Evolutionary conservation across 352 stramenopile genomes (phyloP).

Genomic region (Bremia lactucae): DNA sequence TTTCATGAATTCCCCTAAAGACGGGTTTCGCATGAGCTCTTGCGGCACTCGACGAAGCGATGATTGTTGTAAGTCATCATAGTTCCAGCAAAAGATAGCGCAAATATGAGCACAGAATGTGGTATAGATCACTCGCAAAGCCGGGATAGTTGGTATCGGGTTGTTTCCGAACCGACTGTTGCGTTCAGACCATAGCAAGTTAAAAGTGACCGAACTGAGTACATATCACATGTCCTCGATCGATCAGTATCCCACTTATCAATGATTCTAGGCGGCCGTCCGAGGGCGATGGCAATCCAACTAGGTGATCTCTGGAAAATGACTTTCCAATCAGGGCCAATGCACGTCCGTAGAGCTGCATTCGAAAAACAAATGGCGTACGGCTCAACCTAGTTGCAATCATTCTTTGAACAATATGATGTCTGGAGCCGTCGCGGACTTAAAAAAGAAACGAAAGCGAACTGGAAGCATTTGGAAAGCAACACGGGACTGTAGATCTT

Average conservation of each 20-base stretch:
- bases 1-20: no score
- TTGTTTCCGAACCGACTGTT: no score
- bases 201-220: neutral
- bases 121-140: no score
- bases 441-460: neutral
- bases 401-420: neutral
- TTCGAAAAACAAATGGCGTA: neutral
- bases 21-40: no score
- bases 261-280: neutral
- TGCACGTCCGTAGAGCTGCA: neutral
- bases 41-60: no score
- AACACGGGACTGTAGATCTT: neutral
- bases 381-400: neutral
- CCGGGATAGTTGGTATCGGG: no score
- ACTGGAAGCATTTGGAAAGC: neutral
- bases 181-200: neutral
- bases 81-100: no score
- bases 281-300: neutral
- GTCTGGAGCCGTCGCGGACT: neutral
- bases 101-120: no score
- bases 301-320: neutral
- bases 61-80: no score
- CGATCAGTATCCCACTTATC: neutral
- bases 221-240: neutral
- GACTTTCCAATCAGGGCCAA: neutral